Evolutionary conservation across 495 filamentous ascomycete species (phyloP), one percentile per base, ranked within the genome.

Genomic region (Aspergillus cristatus): DNA sequence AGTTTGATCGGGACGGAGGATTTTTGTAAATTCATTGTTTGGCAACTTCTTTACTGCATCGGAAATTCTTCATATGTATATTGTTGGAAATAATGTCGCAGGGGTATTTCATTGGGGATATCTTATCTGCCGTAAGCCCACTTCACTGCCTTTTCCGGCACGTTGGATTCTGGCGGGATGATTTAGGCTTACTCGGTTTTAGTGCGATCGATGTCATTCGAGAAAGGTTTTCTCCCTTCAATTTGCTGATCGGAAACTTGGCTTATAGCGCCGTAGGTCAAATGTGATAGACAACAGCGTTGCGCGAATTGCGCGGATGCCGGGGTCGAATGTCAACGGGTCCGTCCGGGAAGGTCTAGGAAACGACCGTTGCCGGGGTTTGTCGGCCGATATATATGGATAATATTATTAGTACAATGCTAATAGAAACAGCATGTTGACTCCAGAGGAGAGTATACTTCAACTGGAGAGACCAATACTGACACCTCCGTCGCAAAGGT

Each of bases 261-360:
- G 8, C 4, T 24, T 24, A 8, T 8, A 24, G 20, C 20, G 8
- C 4, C 20, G 20, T 15, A 54, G 51, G 39, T 55, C 10, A 53
- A 53, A 15, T 58, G 54, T 34, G 45, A 55, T 35, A 41, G 47
- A 17, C 48, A 42, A 20, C 13, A 26, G 3, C 18, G 22, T n/a
- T 58, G 54, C 41, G 43, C 51, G 7, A 58, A 58, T 26, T 58
- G 54, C 16, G 22, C 18, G 17, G 54, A 58, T 40, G 41, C 46
- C 6, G 37, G 48, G 14, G 37, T 46, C 1, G 51, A 50, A 32
- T 58, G 54, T 14, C 42, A 32, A 29, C 45, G 54, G 11, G 14
- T 28, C 12, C 45, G 54, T 5, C 42, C 33, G 24, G 34, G 37
- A 16, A 39, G 51, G 18, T 33, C 44, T 14, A 26, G 32, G 5